Evolutionary conservation across 1,139 yeast genomes (phyloP).

Genomic region (Yamadazyma oceani): DNA sequence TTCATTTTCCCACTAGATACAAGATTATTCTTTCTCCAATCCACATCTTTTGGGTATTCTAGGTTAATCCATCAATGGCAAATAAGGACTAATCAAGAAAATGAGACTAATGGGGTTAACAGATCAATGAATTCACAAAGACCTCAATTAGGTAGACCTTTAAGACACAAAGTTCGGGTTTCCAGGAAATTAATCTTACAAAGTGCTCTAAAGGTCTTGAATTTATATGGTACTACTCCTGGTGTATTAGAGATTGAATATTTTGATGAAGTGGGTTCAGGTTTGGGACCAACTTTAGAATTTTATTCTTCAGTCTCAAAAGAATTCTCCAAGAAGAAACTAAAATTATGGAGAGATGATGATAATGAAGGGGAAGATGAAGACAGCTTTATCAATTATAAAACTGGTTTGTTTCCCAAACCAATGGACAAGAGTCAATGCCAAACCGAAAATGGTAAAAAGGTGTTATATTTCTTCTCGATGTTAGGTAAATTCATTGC

Average conservation of each 20-base stretch:
- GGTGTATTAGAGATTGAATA: constrained; percentile 86
- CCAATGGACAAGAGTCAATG: constrained; percentile 47
- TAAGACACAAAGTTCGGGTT: constrained; percentile 79
- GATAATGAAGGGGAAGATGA: constrained; percentile 17
- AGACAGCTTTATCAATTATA: constrained; percentile 42
- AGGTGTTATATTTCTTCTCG: constrained; percentile 54
- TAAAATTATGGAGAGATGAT: constrained; percentile 70
- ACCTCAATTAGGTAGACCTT: constrained; percentile 68
- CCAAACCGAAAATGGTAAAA: constrained; percentile 38
- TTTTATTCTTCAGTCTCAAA: constrained; percentile 82
- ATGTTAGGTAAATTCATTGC: constrained; percentile 84
- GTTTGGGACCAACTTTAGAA: constrained; percentile 93
- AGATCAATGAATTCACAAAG: constrained; percentile 20
- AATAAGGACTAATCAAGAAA: constrained; percentile 46
- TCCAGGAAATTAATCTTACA: constrained; percentile 70
- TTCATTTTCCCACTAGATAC: constrained; percentile 86
- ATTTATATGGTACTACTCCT: constrained; percentile 75
- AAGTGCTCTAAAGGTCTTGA: constrained; percentile 79
- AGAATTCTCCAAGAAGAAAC: constrained; percentile 57
- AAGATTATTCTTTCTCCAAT: constrained; percentile 73
- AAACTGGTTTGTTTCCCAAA: constrained; percentile 69
- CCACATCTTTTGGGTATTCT: constrained; percentile 91
- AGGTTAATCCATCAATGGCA: constrained; percentile 83
- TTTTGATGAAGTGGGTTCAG: constrained; percentile 92
- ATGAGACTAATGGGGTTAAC: constrained; percentile 20